Conservation (phyloP, 2,329 filamentous ascomycete genomes). For the Paraphaeosphaeria sporulosa region DNA sequence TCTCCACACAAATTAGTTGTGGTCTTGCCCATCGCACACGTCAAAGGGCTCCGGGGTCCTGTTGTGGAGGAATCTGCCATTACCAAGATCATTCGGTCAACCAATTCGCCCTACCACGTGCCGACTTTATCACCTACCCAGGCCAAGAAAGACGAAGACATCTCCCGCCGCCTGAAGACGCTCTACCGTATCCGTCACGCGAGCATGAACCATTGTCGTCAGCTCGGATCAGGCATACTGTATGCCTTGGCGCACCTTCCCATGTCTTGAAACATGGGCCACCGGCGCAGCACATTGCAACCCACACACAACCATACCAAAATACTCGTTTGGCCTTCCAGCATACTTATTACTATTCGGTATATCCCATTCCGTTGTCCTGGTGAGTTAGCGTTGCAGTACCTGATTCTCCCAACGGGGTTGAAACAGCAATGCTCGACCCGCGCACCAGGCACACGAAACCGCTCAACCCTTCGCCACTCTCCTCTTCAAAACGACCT, state of each 20-base stretch:
- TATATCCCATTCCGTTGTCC: too few species aligned
- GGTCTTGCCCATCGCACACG: not conserved
- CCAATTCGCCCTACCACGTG: not conserved
- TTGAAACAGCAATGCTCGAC: too few species aligned
- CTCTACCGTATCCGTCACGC: not conserved
- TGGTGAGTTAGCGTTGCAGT: too few species aligned
- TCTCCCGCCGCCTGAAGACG: not conserved
- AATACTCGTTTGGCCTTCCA: not conserved
- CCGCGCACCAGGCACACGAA: too few species aligned
- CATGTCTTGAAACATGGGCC: not conserved
- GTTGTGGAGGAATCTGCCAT: not conserved
- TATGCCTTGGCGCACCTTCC: not conserved
- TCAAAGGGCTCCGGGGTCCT: not conserved
- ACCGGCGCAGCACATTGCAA: not conserved
- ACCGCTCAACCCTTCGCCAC: too few species aligned
- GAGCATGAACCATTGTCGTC: not conserved
- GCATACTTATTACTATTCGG: not conserved
- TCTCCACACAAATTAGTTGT: not conserved
- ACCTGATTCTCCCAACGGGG: too few species aligned
- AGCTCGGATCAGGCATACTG: not conserved
- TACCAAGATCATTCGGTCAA: not conserved
- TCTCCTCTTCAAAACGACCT: slow-evolving; percentile 14
- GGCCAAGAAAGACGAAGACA: not conserved
- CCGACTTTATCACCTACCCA: not conserved
- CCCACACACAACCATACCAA: not conserved